Evolutionary conservation across 352 stramenopile genomes (phyloP).

Genomic region (Peronosclerospora sorghi): DNA sequence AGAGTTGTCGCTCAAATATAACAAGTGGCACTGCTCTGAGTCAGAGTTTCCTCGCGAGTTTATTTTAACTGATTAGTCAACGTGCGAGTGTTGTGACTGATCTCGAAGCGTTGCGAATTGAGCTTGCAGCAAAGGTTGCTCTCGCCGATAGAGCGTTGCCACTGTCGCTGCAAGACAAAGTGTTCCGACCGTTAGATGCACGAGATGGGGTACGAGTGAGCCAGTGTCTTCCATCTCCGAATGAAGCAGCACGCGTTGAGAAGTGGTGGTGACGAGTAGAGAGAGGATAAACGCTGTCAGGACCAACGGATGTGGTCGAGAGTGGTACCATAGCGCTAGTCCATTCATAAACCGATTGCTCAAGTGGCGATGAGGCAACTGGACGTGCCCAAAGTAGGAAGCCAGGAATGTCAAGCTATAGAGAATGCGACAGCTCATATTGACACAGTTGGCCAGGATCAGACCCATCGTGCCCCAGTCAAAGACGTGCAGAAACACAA

Average conservation of each 20-base stretch:
- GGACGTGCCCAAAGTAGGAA: constrained; percentile 37
- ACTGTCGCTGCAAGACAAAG: constrained; percentile 34
- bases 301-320: constrained; percentile 40
- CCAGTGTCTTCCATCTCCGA: constrained; percentile 7
- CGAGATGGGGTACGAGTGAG: constrained; percentile 22
- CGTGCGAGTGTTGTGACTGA: constrained; percentile 8
- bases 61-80: constrained; percentile 14
- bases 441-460: constrained; percentile 81
- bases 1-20: too few species aligned
- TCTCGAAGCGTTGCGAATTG: constrained; percentile 23
- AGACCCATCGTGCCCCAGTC: constrained; percentile 54
- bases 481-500: constrained; percentile 54
- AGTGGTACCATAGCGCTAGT: constrained; percentile 37
- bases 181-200: constrained; percentile 36
- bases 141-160: constrained; percentile 33
- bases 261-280: constrained; percentile 28
- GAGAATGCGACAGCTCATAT: constrained; percentile 75
- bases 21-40: too few species aligned
- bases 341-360: constrained; percentile 7
- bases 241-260: constrained; percentile 29
- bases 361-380: not conserved
- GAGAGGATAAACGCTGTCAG: constrained; percentile 31
- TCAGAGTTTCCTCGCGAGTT: too few species aligned
- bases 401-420: constrained; percentile 73
- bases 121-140: constrained; percentile 28